A percentile compares a stretch with the other conserved stretches of the same genome.
Conservation (phyloP, 495 filamentous ascomycete species). For the Aspergillus nidulans region DNA sequence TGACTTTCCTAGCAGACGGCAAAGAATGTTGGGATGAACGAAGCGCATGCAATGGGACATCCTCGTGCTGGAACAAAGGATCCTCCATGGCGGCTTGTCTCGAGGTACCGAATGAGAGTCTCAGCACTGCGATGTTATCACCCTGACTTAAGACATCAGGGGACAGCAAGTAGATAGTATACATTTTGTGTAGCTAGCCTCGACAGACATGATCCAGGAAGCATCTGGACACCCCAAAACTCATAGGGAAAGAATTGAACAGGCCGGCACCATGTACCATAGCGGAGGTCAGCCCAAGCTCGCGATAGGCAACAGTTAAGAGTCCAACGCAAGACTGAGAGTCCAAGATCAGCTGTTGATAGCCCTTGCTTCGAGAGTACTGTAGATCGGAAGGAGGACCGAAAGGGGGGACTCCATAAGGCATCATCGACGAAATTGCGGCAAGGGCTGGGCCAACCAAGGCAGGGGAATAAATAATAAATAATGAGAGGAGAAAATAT, state of each 20-base stretch:
- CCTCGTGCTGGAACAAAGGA: background rate
- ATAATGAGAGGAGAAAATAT: conserved; percentile 3
- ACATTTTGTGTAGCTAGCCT: background rate
- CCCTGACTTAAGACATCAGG: background rate
- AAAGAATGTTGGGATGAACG: conserved; percentile 6
- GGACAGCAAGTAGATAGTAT: background rate
- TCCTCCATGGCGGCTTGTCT: background rate
- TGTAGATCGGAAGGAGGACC: background rate
- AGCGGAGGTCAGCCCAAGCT: background rate
- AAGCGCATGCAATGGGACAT: background rate
- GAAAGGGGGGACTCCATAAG: conserved; percentile 5
- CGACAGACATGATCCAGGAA: background rate
- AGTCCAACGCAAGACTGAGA: no score
- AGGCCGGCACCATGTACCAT: no score
- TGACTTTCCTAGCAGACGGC: background rate
- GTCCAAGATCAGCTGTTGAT: no score
- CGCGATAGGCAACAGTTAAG: no score
- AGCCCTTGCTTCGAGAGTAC: background rate
- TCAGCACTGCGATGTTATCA: background rate
- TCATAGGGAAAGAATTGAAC: background rate
- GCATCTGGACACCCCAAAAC: background rate
- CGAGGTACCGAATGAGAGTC: background rate
- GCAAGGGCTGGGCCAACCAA: conserved; percentile 13
- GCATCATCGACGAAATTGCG: conserved; percentile 6
- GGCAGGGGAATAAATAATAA: conserved; percentile 4